These are phyloP conservation scores for Eucalyptus leucophloia DNA, from an alignment of 345 rosid species.

Conservation along the genomic window DNA sequence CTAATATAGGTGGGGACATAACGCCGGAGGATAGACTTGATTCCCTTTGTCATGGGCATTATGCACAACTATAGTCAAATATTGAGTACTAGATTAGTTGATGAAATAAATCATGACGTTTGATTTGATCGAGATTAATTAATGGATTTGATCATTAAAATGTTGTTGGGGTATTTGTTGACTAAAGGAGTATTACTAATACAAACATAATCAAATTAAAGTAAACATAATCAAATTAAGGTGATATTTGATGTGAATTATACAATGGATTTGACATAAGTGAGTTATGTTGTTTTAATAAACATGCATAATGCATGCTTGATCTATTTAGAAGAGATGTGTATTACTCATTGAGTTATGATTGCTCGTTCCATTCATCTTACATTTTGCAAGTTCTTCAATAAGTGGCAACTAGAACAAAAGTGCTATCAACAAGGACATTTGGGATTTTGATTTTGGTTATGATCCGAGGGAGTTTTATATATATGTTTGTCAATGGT, in stretches of 20 bases:
- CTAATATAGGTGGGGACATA: background rate
- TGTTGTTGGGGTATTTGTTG: too few relatives aligned
- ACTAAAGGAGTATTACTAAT: too few relatives aligned
- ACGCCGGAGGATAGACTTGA: accelerated
- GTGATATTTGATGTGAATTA: too few relatives aligned
- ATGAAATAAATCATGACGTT: background rate
- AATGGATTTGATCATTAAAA: too few relatives aligned
- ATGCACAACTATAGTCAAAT: background rate
- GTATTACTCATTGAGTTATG: background rate
- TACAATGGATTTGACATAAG: background rate
- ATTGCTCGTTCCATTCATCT: background rate
- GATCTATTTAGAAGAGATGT: accelerated
- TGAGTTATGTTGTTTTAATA: background rate
- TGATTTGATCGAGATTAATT: background rate
- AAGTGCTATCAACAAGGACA: too few relatives aligned
- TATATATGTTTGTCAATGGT: too few relatives aligned
- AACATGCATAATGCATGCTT: accelerated
- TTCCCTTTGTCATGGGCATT: background rate
- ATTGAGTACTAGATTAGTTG: background rate
- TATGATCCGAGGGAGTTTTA: too few relatives aligned
- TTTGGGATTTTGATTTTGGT: too few relatives aligned
- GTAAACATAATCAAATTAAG: too few relatives aligned
- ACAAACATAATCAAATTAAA: too few relatives aligned
- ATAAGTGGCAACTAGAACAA: too few relatives aligned
- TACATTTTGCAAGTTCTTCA: too few relatives aligned